Evolutionary conservation across 345 rosid species (phyloP).

Genomic region (Nephelium lappaceum): DNA sequence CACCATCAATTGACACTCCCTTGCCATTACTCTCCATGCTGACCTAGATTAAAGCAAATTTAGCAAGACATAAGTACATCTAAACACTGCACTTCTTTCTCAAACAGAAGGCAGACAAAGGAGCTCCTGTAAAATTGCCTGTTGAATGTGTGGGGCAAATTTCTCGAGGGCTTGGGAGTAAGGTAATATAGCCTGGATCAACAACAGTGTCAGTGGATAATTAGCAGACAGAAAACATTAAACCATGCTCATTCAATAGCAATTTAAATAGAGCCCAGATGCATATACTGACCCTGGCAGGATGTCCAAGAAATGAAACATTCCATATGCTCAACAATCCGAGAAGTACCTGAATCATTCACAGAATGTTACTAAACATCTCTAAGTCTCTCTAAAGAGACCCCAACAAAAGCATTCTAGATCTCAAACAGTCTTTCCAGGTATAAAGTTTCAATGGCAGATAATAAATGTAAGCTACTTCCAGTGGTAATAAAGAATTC

Average conservation of each 20-base stretch:
- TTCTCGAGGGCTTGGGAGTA: constrained; percentile 96
- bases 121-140: constrained; percentile 48
- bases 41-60: constrained; percentile 51
- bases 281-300: constrained; percentile 74
- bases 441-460: not conserved
- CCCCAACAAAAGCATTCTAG: not conserved
- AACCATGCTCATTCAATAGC: constrained; percentile 7
- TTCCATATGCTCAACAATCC: constrained; percentile 95
- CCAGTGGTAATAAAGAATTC: not conserved
- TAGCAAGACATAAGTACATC: constrained; percentile 11
- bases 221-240: not conserved
- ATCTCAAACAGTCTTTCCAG: not conserved
- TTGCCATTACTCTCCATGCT: constrained; percentile 99
- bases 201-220: constrained; percentile 18
- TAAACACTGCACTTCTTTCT: not conserved
- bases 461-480: not conserved
- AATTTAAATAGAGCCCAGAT: constrained; percentile 14
- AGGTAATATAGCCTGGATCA: constrained; percentile 85
- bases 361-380: constrained; percentile 3
- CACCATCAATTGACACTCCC: constrained; percentile 93
- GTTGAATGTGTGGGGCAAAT: constrained; percentile 94
- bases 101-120: not conserved
- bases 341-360: constrained; percentile 67
- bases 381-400: not conserved
- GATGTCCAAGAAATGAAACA: constrained; percentile 88